Evolutionary conservation across 2,329 filamentous ascomycete genomes (phyloP).

Genomic region (Colletotrichum tabaci): DNA sequence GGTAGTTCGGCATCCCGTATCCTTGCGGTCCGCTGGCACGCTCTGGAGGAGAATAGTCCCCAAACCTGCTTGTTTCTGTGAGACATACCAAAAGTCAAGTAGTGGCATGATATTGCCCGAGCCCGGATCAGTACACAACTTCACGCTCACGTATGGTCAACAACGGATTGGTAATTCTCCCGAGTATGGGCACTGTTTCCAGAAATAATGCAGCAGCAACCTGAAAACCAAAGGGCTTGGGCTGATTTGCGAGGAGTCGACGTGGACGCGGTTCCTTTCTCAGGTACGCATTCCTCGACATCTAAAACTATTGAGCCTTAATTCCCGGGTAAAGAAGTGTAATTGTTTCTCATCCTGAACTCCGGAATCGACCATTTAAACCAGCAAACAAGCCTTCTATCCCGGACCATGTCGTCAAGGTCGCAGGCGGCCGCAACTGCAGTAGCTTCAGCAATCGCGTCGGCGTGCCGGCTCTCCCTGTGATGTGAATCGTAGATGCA

Average conservation of each 20-base stretch:
- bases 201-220: background rate
- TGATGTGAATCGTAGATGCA: constrained; percentile 5
- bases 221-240: background rate
- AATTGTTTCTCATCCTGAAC: background rate
- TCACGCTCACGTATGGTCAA: background rate
- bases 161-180: too few relatives aligned
- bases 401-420: constrained; percentile 44
- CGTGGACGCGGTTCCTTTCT: background rate
- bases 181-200: background rate
- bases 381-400: constrained; percentile 43
- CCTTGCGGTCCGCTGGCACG: background rate
- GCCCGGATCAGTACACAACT: background rate
- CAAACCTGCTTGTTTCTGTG: background rate
- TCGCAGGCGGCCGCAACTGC: constrained; percentile 48
- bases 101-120: background rate
- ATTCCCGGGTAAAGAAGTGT: background rate
- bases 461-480: constrained; percentile 34
- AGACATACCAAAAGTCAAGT: background rate
- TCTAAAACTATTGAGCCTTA: background rate
- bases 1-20: background rate
- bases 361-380: background rate
- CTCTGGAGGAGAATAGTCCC: background rate
- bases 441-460: constrained; percentile 43
- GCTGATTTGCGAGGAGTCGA: background rate
- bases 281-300: background rate